Evolutionary conservation across 805 yeast species (phyloP), one percentile per base, ranked within the genome.

Genomic region (Barnettozyma wickerhamii): DNA sequence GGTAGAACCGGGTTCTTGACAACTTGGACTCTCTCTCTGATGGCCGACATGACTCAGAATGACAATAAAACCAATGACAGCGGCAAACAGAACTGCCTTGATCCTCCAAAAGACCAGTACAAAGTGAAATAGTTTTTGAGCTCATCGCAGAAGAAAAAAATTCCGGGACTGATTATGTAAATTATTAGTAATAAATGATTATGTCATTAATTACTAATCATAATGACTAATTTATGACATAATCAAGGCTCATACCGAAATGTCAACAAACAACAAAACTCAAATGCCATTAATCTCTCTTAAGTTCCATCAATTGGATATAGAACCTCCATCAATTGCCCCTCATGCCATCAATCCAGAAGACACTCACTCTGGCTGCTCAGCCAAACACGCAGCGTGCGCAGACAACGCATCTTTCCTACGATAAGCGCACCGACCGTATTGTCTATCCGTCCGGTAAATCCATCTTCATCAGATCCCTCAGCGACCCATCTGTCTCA

Each of bases 361-460:
- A 41, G 33, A 60, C 60, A 23, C 54, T 63, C 4, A 63, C 69
- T 7, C 72, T 75, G 62, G 86, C 95, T 2, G 89, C 97, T 2
- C 81, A 81, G 49, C 98, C 98, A 1, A 50, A 77, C 19, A 89
- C 99, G 3, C 60, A 71, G 35, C 74, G 90, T 50, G 95, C 81
- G 15, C 77, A 72, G 39, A 68, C 84, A 10, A 79, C 83, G 4
- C 89, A 79, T 49, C 60, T 91, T 31, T 79, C 95, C 1, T 89
- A 84, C 59, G 95, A 90, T 59, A 55, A 72, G 18, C 69, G 72
- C 42, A 68, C 82, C 28, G 79, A 84, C 50, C 65, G 91, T 45
- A 67, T 93, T 38, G 95, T 83, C 2, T 93, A 91, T 56, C 80
- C 93, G 10, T 21, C 32, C 46, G 95, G 95, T 35, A 86, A 85